A percentile compares a stretch with the other conserved stretches of the same genome.
Conservation (phyloP, 2,329 filamentous ascomycete species). For the Fusarium humuli region DNA sequence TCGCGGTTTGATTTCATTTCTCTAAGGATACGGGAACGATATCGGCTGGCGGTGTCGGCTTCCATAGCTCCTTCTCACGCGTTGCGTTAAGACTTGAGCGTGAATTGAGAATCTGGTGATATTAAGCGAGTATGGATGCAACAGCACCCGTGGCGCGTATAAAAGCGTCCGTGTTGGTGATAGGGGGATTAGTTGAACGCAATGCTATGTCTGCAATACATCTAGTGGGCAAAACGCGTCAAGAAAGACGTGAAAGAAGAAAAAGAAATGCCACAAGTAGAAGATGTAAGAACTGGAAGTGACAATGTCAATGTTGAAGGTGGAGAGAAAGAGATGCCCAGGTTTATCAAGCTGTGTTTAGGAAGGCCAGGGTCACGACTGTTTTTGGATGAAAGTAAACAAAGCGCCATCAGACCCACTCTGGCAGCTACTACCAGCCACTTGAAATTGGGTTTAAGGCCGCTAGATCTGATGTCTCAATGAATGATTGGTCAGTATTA, state of each 20-base stretch:
- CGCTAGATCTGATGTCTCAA: slow-evolving; percentile 2
- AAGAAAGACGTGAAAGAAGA: slow-evolving; percentile 25
- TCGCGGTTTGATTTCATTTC: slow-evolving; percentile 65
- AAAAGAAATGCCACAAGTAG: slow-evolving; percentile 18
- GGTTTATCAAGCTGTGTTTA: slow-evolving; percentile 41
- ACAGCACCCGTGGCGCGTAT: slow-evolving; percentile 41
- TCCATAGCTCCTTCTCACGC: slow-evolving; percentile 55
- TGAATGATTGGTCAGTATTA: slow-evolving; percentile 3
- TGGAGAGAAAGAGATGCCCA: slow-evolving; percentile 31
- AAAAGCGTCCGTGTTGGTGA: slow-evolving; percentile 24
- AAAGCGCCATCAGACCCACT: slow-evolving; percentile 42
- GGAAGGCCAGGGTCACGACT: slow-evolving; percentile 40
- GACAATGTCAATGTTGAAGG: slow-evolving; percentile 11
- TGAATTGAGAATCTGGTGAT: slow-evolving; percentile 32
- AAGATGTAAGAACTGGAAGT: slow-evolving; percentile 28
- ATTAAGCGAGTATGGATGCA: slow-evolving; percentile 39
- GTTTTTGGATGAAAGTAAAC: slow-evolving; percentile 53
- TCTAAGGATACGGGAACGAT: slow-evolving; percentile 62
- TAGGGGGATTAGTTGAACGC: slow-evolving; percentile 21
- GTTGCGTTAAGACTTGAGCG: slow-evolving; percentile 29
- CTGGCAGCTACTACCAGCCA: slow-evolving; percentile 15
- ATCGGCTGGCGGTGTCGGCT: slow-evolving; percentile 55
- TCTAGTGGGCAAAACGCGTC: slow-evolving; percentile 29
- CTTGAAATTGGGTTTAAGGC: slow-evolving; percentile 9
- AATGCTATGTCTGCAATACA: slow-evolving; percentile 40